phyloP scores from a whole-genome alignment of 2,329 filamentous ascomycete genomes.

The Stachybotrys echinatus region DNA sequence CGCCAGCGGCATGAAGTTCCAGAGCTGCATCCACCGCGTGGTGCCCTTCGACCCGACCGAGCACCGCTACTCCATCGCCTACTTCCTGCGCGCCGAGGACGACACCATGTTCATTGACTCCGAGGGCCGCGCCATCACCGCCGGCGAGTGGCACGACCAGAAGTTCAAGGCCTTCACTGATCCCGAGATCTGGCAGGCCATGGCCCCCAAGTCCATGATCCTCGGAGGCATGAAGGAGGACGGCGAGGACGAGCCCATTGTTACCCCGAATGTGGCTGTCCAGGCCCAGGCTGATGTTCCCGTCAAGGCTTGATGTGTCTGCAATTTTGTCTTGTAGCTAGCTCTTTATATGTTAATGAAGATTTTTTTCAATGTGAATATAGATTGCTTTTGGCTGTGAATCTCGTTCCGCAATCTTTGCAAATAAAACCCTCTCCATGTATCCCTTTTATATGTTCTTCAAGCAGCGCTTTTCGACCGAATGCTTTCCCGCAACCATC shows the following conservation, averaged over 20 bases:
- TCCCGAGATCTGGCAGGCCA: constrained; percentile 37
- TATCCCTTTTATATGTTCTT: too few relatives aligned
- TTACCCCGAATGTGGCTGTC: background rate
- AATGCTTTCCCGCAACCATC: too few relatives aligned
- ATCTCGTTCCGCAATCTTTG: too few relatives aligned
- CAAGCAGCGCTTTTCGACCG: too few relatives aligned
- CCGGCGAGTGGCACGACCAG: constrained; percentile 49
- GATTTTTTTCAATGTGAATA: too few relatives aligned
- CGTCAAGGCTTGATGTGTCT: constrained; percentile 7
- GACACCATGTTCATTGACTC: constrained; percentile 50
- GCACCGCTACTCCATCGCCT: constrained; percentile 55
- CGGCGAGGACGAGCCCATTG: constrained; percentile 13
- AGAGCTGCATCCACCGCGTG: constrained; percentile 53
- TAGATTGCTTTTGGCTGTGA: too few relatives aligned
- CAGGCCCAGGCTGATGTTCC: background rate
- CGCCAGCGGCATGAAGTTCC: constrained; percentile 45
- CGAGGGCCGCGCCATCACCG: constrained; percentile 47
- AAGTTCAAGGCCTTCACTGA: constrained; percentile 47
- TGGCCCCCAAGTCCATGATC: constrained; percentile 42
- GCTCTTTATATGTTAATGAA: too few relatives aligned
- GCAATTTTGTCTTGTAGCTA: too few relatives aligned
- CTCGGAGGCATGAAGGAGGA: constrained; percentile 45
- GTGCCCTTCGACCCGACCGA: constrained; percentile 45
- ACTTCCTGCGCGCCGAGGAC: constrained; percentile 53
- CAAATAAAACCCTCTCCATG: too few relatives aligned